Evolutionary conservation across 192 early-diverging fungal species (phyloP).

Genomic region (Cetraspora pellucida): DNA sequence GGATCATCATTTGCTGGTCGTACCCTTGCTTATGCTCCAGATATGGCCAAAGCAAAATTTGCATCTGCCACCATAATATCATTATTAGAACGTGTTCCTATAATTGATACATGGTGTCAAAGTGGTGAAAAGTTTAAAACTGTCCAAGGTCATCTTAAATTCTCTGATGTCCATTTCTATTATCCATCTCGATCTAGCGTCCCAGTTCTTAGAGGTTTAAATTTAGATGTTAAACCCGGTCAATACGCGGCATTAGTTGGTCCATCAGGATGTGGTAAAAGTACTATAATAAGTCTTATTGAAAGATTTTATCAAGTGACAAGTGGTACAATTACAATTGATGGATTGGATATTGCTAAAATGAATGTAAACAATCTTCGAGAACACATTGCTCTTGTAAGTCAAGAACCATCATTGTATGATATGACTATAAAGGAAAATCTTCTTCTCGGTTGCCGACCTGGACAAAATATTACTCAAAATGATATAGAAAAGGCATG

Average conservation of each 20-base stretch:
- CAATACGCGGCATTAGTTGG: slow-evolving; percentile 81
- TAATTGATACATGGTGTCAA: slow-evolving; percentile 45
- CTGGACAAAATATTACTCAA: slow-evolving; percentile 46
- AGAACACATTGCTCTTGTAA: neutral
- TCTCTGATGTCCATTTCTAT: slow-evolving; percentile 43
- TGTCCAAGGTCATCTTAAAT: slow-evolving; percentile 38
- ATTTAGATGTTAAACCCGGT: slow-evolving; percentile 58
- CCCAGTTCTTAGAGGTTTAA: slow-evolving; percentile 57
- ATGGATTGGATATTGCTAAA: slow-evolving; percentile 47
- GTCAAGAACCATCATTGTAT: slow-evolving; percentile 21
- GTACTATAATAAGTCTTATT: slow-evolving; percentile 61
- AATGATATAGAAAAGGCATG: slow-evolving; percentile 53
- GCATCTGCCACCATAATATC: slow-evolving; percentile 53
- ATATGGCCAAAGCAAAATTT: slow-evolving; percentile 61
- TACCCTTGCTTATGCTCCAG: slow-evolving; percentile 50
- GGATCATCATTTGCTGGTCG: slow-evolving; percentile 49
- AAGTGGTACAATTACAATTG: slow-evolving; percentile 46
- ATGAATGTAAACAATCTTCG: slow-evolving; percentile 49
- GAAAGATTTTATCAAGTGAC: slow-evolving; percentile 60
- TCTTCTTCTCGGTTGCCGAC: slow-evolving; percentile 58
- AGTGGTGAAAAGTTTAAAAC: slow-evolving; percentile 39
- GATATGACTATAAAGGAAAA: slow-evolving; percentile 50
- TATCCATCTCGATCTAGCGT: slow-evolving; percentile 67
- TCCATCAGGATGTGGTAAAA: slow-evolving; percentile 70
- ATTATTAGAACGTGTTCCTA: slow-evolving; percentile 50